Conservation (phyloP, 2,329 filamentous ascomycete genomes). For the Exophiala viscosa region DNA sequence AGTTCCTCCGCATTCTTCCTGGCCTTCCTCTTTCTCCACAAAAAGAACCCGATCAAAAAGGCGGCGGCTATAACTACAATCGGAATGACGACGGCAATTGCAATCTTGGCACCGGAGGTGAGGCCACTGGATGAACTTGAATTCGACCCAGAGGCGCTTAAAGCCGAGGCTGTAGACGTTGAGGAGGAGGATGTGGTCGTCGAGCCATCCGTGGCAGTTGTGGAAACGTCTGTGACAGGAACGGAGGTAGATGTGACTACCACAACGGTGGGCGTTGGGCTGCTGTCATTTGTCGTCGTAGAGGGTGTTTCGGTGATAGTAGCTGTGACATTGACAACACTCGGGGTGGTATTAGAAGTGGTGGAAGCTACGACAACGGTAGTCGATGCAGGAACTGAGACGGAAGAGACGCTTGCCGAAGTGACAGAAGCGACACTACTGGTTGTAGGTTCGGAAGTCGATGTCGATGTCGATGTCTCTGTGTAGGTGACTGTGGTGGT, state of each 20-base stretch:
- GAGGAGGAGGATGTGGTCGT: constrained; percentile 23
- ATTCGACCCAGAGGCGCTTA: constrained; percentile 16
- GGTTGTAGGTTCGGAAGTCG: constrained; percentile 16
- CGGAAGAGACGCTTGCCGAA: constrained; percentile 28
- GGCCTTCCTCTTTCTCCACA: constrained; percentile 86
- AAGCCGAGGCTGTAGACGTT: constrained; percentile 26
- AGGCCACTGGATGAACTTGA: constrained; percentile 35
- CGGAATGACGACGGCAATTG: constrained; percentile 89
- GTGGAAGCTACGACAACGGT: constrained; percentile 22
- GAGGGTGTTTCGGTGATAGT: constrained; percentile 23
- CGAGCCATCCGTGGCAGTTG: constrained; percentile 21
- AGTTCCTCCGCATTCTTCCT: constrained; percentile 81
- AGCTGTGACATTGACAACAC: constrained; percentile 24
- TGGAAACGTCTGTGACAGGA: constrained; percentile 30
- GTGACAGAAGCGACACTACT: constrained; percentile 28
- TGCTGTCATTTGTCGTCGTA: constrained; percentile 16
- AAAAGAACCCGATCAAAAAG: constrained; percentile 46
- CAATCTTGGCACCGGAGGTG: constrained; percentile 64
- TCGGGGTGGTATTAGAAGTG: constrained; percentile 22
- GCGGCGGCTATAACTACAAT: constrained; percentile 75
- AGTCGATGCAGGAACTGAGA: constrained; percentile 22
- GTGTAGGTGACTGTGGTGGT: constrained; percentile 23
- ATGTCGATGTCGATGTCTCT: constrained; percentile 4
- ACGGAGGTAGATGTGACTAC: constrained; percentile 31
- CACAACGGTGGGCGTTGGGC: constrained; percentile 24